Percentiles rank a stretch among this genome's conserved stretches.
These are phyloP conservation scores for Trifolium pratense DNA, from an alignment of 306 rosid species.

Conservation along the genomic window DNA sequence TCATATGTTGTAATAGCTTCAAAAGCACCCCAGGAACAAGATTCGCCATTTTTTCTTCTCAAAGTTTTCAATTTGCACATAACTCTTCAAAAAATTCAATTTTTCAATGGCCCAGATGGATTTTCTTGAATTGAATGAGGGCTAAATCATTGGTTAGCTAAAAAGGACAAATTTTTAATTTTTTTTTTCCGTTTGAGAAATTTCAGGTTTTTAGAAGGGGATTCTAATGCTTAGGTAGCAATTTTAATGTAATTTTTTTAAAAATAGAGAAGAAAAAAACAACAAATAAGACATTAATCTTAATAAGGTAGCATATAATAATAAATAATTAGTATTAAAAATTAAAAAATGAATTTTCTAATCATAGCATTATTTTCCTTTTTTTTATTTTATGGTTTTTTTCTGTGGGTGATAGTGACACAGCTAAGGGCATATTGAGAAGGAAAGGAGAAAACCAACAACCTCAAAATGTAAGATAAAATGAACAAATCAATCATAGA, in stretches of 20 bases:
- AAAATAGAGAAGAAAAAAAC: conserved; percentile 24
- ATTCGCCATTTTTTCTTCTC: conserved; percentile 73
- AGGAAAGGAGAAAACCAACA: conserved; percentile 48
- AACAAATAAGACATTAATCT: conserved; percentile 36
- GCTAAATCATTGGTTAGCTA: conserved; percentile 39
- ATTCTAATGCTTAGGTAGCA: conserved; percentile 15
- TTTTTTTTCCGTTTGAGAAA: conserved; percentile 28
- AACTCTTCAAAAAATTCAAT: conserved; percentile 35
- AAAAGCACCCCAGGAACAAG: conserved; percentile 96
- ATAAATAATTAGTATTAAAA: not conserved
- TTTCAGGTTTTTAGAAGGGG: conserved; percentile 37
- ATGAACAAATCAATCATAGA: not conserved
- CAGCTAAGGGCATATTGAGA: conserved; percentile 19
- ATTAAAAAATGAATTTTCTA: not conserved
- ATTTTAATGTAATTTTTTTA: not conserved
- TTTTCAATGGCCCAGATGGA: conserved; percentile 5
- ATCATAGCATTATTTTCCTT: conserved; percentile 6
- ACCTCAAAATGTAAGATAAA: conserved; percentile 41
- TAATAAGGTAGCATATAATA: conserved; percentile 15
- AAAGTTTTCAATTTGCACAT: conserved; percentile 66
- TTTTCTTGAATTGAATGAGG: conserved; percentile 38
- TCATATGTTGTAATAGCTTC: conserved; percentile 95
- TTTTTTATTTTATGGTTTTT: conserved; percentile 2
- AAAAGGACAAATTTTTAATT: conserved; percentile 23
- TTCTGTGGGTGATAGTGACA: conserved; percentile 39